phyloP scores from a whole-genome alignment of 148 eudicot species.

The Rheum nobile region DNA sequence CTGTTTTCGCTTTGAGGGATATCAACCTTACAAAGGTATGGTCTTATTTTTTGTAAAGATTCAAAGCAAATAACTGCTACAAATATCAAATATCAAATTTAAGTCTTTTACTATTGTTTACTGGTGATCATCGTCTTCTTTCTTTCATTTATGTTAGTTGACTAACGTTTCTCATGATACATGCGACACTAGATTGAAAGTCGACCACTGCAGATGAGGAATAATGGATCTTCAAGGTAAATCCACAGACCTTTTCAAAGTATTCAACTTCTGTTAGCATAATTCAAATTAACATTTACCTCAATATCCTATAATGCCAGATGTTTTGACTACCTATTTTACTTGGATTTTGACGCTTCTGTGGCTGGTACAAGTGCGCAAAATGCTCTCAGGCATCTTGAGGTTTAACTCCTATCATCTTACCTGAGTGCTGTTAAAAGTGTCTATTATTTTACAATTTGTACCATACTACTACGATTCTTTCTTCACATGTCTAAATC shows the following conservation, averaged over 20 bases:
- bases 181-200: slow-evolving; percentile 55
- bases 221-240: slow-evolving; percentile 49
- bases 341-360: slow-evolving; percentile 62
- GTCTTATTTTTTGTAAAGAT: not conserved
- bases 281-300: not conserved
- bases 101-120: not conserved
- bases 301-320: slow-evolving; percentile 10
- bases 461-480: not conserved
- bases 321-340: slow-evolving; percentile 47
- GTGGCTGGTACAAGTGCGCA: slow-evolving; percentile 42
- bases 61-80: not conserved
- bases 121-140: not conserved
- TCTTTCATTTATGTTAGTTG: not conserved
- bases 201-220: slow-evolving; percentile 57
- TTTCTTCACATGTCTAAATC: not conserved
- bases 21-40: slow-evolving; percentile 76
- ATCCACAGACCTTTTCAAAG: not conserved
- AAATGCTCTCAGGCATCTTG: slow-evolving; percentile 48
- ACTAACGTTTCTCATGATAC: not conserved
- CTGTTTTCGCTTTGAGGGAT: slow-evolving; percentile 65
- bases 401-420: slow-evolving; percentile 24
- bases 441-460: not conserved
- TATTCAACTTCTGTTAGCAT: not conserved
- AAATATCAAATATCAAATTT: not conserved
- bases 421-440: not conserved